phyloP scores from a whole-genome alignment of 345 rosid genomes.

The Boechera divaricarpa region DNA sequence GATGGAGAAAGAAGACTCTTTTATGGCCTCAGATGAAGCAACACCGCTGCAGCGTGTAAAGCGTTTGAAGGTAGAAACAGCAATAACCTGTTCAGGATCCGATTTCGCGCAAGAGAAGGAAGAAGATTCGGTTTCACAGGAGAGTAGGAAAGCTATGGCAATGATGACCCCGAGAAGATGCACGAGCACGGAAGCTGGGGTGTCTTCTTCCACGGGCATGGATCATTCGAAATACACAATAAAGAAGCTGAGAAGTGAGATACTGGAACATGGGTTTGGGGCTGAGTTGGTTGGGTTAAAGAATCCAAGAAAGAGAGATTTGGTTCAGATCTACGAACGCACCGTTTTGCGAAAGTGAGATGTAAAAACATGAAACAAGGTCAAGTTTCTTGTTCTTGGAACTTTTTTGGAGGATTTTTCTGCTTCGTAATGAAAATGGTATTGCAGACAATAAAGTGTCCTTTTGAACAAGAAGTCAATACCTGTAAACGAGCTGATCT shows the following conservation, averaged over 20 bases:
- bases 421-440: conserved; percentile 1
- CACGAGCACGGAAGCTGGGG: conserved; percentile 34
- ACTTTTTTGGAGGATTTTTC: neutral
- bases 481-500: neutral
- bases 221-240: conserved; percentile 48
- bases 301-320: conserved; percentile 52
- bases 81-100: conserved; percentile 34
- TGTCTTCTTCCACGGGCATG: conserved; percentile 33
- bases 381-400: conserved; percentile 17
- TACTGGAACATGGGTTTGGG: conserved; percentile 48
- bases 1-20: conserved; percentile 39
- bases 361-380: neutral
- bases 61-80: conserved; percentile 47
- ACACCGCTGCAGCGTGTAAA: conserved; percentile 41
- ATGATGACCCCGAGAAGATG: conserved; percentile 45
- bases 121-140: conserved; percentile 36
- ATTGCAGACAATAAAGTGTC: neutral
- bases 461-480: neutral
- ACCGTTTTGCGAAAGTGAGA: conserved; percentile 41
- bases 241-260: conserved; percentile 49
- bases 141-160: conserved; percentile 28
- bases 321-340: conserved; percentile 48
- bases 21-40: conserved; percentile 19
- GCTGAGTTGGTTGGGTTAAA: conserved; percentile 48
- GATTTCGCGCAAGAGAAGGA: conserved; percentile 23